Base-by-base conservation (phyloP, 1,139 yeast genomes). In the Candida tropicalis region DNA sequence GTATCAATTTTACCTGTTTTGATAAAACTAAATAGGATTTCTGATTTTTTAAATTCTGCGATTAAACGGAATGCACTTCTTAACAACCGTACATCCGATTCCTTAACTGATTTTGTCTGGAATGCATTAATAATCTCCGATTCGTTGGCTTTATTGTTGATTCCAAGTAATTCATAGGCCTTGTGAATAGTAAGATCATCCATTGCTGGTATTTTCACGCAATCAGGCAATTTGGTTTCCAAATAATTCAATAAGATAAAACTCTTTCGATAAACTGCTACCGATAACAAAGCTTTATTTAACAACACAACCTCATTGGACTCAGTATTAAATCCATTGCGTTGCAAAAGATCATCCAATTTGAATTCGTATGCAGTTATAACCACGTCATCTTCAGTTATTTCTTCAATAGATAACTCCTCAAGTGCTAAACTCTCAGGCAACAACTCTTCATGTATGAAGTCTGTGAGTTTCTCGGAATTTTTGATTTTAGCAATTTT, bases 381-480 rank as follows among this genome's bases (percentile, higher is more conserved):
- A 4, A 86, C 78, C 34, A 86, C 81, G 47, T 86, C 95, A 55
- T 85, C 93, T 56, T 85, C 95, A 3, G 88, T 84, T 5, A 79
- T 72, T 28, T 77, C 80, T 51, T 78, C 84, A 18, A 85, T 76
- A 12, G 81, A 84, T 38, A 89, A 63, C 12, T 76, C 73, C 1
- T 72, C 73, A 51, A 85, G 79, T 0, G 97, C 95, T 41, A 80
- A 75, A 2, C 62, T 58, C 4, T 79, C 51, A 11, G 79, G 77
- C 29, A 80, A 55, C 2, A 85, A 75, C 54, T 86, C 91, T 24
- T 73, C 67, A 3, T 69, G 71, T 31, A 86, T 59, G 49, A 67
- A 82, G 16, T 68, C 62, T 5, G 52, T 53, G n/a, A 88, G 55
- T 5, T 46, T 53, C 0, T 56, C 49, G 20, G 86, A 81, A 7